A percentile compares a stretch with the other conserved stretches of the same genome.
phyloP scores from a whole-genome alignment of 2,329 filamentous ascomycete genomes.

The Colletotrichum liaoningense region DNA sequence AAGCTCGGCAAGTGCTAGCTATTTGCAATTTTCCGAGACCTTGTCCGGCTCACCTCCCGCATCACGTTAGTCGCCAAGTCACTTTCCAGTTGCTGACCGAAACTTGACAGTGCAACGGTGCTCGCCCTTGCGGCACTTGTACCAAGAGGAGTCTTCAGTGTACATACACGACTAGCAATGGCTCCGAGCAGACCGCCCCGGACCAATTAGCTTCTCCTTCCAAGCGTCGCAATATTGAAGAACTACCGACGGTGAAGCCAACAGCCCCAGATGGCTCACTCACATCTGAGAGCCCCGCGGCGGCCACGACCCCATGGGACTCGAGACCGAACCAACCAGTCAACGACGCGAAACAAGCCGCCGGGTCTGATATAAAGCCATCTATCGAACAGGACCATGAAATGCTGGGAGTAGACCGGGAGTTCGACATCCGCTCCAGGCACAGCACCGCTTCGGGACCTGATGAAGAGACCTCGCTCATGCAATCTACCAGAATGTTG shows the following conservation, averaged over 20 bases:
- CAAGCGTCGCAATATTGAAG: constrained; percentile 35
- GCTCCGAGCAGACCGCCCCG: constrained; percentile 25
- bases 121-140: constrained; percentile 40
- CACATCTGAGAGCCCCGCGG: constrained; percentile 23
- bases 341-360: constrained; percentile 19
- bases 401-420: constrained; percentile 12
- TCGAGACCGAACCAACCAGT: constrained; percentile 13
- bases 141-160: constrained; percentile 38
- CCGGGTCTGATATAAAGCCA: constrained; percentile 28
- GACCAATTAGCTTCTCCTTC: constrained; percentile 32
- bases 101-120: constrained; percentile 40
- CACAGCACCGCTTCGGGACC: constrained; percentile 55
- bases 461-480: constrained; percentile 67
- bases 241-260: constrained; percentile 18
- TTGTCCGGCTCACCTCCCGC: not conserved
- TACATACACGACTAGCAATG: constrained; percentile 34
- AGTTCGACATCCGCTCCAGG: constrained; percentile 42
- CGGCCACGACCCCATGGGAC: constrained; percentile 26
- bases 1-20: constrained; percentile 24
- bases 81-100: constrained; percentile 18
- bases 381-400: constrained; percentile 27
- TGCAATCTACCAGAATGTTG: constrained; percentile 67
- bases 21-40: not conserved
- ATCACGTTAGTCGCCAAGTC: not conserved
- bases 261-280: constrained; percentile 8